Percentiles rank a stretch among this genome's conserved stretches.
These are phyloP conservation scores for Fusarium dlaminii DNA, from an alignment of 2,329 filamentous ascomycete species.

Conservation along the genomic window DNA sequence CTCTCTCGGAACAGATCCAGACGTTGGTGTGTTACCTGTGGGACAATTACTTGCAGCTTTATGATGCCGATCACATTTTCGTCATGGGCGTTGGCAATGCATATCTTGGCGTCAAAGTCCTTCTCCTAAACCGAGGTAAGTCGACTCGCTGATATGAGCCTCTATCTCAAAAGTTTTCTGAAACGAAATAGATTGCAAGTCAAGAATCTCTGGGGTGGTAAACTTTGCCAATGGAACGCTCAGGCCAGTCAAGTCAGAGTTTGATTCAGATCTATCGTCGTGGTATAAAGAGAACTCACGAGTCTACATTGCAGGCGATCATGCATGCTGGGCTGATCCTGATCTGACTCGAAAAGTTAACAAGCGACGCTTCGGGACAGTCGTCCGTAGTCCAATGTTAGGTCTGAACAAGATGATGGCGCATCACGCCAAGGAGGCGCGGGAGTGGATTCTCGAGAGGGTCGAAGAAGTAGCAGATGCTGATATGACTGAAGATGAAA, in stretches of 20 bases:
- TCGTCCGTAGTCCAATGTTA: conserved; percentile 59
- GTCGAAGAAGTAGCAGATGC: conserved; percentile 48
- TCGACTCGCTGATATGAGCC: background rate
- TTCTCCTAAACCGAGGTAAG: conserved; percentile 79
- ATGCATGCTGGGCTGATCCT: conserved; percentile 77
- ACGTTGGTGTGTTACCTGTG: conserved; percentile 88
- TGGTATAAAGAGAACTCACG: conserved; percentile 89
- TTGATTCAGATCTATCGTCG: conserved; percentile 73
- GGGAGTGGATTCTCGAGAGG: conserved; percentile 60
- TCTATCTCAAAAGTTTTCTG: conserved; percentile 2
- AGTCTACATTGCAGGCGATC: conserved; percentile 79
- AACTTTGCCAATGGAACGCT: conserved; percentile 84
- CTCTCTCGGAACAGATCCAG: conserved; percentile 68
- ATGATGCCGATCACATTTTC: conserved; percentile 77
- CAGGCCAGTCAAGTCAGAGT: conserved; percentile 81
- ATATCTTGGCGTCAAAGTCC: conserved; percentile 82
- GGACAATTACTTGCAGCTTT: conserved; percentile 94
- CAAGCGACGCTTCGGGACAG: conserved; percentile 69
- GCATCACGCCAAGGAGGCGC: conserved; percentile 61
- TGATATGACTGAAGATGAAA: conserved; percentile 62
- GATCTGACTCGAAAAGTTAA: conserved; percentile 67
- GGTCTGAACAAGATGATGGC: conserved; percentile 67
- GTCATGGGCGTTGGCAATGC: conserved; percentile 91
- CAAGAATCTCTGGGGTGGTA: conserved; percentile 75
- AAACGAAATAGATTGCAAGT: conserved; percentile 65